phyloP scores from a whole-genome alignment of 2,329 filamentous ascomycete species.

The Ophiostoma pallidulum region DNA sequence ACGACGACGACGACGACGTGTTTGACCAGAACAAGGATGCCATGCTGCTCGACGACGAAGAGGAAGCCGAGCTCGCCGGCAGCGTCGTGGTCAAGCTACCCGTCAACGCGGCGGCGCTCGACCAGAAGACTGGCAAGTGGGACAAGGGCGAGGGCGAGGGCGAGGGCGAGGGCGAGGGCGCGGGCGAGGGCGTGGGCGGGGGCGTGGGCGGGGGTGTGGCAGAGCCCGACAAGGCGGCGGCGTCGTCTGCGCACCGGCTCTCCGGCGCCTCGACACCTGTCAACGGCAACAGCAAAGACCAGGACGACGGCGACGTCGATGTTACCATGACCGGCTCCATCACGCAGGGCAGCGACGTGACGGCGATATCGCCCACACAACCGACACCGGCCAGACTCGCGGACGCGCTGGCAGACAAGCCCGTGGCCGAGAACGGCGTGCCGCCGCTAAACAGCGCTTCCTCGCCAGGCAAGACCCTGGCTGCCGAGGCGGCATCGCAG shows the following conservation, averaged over 20 bases:
- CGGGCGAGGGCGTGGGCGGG: neutral
- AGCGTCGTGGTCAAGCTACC: conserved; percentile 69
- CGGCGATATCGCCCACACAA: conserved; percentile 9
- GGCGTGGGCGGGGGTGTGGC: no score
- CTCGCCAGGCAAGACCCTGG: no score
- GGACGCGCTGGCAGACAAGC: conserved; percentile 1
- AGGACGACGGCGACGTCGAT: conserved; percentile 6
- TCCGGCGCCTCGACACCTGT: conserved; percentile 11
- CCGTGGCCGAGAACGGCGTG: neutral
- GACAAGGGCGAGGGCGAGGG: conserved; percentile 17
- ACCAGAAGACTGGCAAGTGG: conserved; percentile 25
- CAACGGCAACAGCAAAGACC: conserved; percentile 1
- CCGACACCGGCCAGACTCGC: neutral
- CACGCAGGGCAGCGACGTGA: conserved; percentile 9
- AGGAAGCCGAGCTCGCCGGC: conserved; percentile 27
- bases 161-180: neutral
- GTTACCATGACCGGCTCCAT: conserved; percentile 10
- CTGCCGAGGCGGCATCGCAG: no score
- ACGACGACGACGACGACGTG: conserved; percentile 44
- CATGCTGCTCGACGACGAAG: conserved; percentile 44
- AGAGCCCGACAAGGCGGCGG: neutral
- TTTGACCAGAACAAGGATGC: conserved; percentile 45
- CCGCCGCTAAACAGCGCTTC: no score
- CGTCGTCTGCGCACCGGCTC: neutral
- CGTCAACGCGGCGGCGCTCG: conserved; percentile 35